A percentile compares a stretch with the other conserved stretches of the same genome.
Conservation (phyloP, 495 filamentous ascomycete genomes). For the Tuber aestivum region DNA sequence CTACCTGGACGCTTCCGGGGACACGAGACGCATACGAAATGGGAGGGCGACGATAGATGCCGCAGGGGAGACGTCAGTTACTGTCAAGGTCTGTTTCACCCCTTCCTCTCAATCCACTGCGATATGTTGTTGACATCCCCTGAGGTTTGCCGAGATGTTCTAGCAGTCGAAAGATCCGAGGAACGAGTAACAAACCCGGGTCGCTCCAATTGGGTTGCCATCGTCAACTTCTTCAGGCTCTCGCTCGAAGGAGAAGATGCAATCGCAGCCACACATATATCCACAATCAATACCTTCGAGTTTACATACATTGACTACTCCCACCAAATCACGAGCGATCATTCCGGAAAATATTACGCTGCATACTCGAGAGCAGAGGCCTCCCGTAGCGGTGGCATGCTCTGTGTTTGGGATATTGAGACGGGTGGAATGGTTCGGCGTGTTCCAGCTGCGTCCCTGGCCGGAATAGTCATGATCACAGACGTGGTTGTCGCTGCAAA, state of each 20-base stretch:
- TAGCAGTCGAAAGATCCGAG: constrained; percentile 22
- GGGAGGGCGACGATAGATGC: constrained; percentile 9
- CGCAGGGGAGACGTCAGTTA: neutral
- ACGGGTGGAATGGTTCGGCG: constrained; percentile 16
- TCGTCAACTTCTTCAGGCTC: constrained; percentile 19
- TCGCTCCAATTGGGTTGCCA: constrained; percentile 13
- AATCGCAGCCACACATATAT: constrained; percentile 8
- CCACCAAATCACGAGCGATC: constrained; percentile 29
- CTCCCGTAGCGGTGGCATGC: neutral
- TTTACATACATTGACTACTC: constrained; percentile 32
- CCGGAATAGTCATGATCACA: constrained; percentile 19
- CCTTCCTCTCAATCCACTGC: neutral
- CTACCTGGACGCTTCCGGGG: constrained; percentile 20
- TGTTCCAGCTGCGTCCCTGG: constrained; percentile 7
- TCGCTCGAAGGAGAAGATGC: neutral
- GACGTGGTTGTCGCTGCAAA: constrained; percentile 18
- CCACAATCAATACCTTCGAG: constrained; percentile 20
- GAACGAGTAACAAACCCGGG: constrained; percentile 3
- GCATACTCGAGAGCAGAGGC: constrained; percentile 26
- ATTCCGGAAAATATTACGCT: constrained; percentile 25
- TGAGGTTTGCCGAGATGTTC: constrained; percentile 11
- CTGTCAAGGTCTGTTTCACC: constrained; percentile 8
- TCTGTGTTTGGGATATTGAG: constrained; percentile 28
- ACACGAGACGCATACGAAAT: constrained; percentile 8
- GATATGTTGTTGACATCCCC: neutral